phyloP scores from a whole-genome alignment of 495 filamentous ascomycete genomes.

The Aspergillus funiculosus region DNA sequence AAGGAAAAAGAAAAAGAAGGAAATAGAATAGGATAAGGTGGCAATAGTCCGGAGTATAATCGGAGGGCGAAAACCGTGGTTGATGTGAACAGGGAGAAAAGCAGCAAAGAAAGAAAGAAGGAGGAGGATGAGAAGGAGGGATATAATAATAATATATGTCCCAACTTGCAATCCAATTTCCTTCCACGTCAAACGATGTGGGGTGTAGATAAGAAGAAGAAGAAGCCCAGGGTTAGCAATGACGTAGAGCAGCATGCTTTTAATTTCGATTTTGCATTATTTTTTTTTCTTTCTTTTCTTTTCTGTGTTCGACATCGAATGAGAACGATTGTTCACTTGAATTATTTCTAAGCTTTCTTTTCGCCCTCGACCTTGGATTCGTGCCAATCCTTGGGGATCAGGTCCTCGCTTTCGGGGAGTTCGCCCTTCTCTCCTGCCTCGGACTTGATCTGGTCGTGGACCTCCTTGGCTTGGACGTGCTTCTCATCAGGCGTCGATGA shows the following conservation, averaged over 20 bases:
- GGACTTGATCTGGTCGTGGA: conserved; percentile 22
- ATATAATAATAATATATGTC: too few species aligned
- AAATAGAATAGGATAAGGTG: neutral
- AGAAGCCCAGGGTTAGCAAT: too few species aligned
- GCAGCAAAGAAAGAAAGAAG: conserved; percentile 18
- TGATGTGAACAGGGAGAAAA: neutral
- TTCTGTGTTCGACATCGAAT: neutral
- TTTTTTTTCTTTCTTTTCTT: conserved; percentile 7
- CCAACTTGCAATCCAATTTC: too few species aligned
- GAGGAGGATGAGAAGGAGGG: too few species aligned
- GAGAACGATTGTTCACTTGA: too few species aligned
- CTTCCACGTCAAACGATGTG: too few species aligned
- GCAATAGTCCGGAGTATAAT: too few species aligned
- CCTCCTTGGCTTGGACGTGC: conserved; percentile 25
- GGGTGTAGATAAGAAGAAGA: too few species aligned
- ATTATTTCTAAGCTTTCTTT: conserved; percentile 29
- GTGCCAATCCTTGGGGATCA: conserved; percentile 48
- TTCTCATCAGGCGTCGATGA: conserved; percentile 24
- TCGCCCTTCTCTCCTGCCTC: conserved; percentile 19
- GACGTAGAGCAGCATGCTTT: too few species aligned
- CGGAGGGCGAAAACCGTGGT: neutral
- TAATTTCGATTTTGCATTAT: too few species aligned
- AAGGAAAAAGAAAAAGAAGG: neutral
- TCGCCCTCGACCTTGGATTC: conserved; percentile 37
- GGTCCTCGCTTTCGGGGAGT: conserved; percentile 35